Evolutionary conservation across 805 yeast species (phyloP), one percentile per base, ranked within the genome.

Genomic region (Lipomyces spencermartinsiae): DNA sequence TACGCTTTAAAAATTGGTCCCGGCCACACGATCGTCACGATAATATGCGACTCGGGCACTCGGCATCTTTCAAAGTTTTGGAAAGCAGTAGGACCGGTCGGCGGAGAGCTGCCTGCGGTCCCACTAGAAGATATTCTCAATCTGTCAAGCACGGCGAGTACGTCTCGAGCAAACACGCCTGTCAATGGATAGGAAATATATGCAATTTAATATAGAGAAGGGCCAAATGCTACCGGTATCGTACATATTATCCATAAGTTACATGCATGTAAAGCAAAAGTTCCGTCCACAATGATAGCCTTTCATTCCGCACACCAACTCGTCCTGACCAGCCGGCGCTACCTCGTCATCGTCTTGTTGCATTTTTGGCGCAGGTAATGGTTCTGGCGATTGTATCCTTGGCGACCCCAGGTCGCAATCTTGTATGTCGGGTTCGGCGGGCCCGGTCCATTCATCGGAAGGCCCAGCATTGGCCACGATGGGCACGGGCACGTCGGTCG

Each of bases 61-160:
- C 83, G 99, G 73, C 99, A 94, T 79, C 76, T 94, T 67, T 90
- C 95, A 61, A 94, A 94, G 78, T 95, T 94, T 76, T 94, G 98
- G 98, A 91, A 89, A 31, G 67, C 63, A 12, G 65, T 62, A 3
- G 66, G 65, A 12, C 35, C 22, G 10, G 49, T 68, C 55, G 62
- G 56, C 9, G 67, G 58, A 19, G 66, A 64, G 14, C 39, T 58
- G 9, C 12, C 53, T 12, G 14, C 29, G 2, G 29, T 16, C 25
- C 9, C 29, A 14, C 55, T 65, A 6, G 65, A 65, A 51, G 19
- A 59, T 10, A 58, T 61, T 14, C 49, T 43, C n/a, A 19, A 43
- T 43, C 22, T 43, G 8, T 43, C 49, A n/a, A 43, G 22, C 49
- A n/a, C 22, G n/a, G n/a, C 49, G n/a, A 43, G 25, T n/a, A 43